These are phyloP conservation scores for Aspergillus leporis DNA, from an alignment of 495 filamentous ascomycete species.

Conservation along the genomic window DNA sequence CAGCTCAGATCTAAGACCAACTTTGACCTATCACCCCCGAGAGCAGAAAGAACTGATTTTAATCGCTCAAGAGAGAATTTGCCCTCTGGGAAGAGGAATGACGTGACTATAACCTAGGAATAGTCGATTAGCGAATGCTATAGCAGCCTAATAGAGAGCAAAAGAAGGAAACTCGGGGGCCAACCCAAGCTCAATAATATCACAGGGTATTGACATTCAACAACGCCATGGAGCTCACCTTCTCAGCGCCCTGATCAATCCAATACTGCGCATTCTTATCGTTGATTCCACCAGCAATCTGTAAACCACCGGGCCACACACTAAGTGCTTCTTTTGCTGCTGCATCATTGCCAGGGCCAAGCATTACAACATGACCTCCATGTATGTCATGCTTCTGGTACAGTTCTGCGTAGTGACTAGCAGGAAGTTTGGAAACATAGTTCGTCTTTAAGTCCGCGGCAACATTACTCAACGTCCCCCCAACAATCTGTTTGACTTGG, in stretches of 20 bases:
- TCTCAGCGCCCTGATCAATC: slow-evolving; percentile 86
- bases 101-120: slow-evolving; percentile 84
- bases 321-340: slow-evolving; percentile 74
- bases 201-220: not conserved
- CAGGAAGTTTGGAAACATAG: slow-evolving; percentile 78
- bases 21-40: slow-evolving; percentile 73
- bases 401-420: slow-evolving; percentile 74
- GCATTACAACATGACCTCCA: slow-evolving; percentile 93
- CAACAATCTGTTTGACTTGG: slow-evolving; percentile 96
- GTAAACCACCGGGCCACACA: slow-evolving; percentile 74
- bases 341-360: slow-evolving; percentile 81
- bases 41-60: slow-evolving; percentile 64
- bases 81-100: slow-evolving; percentile 79
- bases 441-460: slow-evolving; percentile 78
- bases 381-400: slow-evolving; percentile 71
- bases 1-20: slow-evolving; percentile 96
- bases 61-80: slow-evolving; percentile 75
- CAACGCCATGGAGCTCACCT: slow-evolving; percentile 55
- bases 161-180: not conserved
- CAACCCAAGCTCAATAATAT: not conserved
- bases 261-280: slow-evolving; percentile 80
- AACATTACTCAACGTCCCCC: slow-evolving; percentile 76
- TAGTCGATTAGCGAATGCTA: slow-evolving; percentile 16
- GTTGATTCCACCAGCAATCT: slow-evolving; percentile 90
- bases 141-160: slow-evolving; percentile 14